A percentile compares a stretch with the other conserved stretches of the same genome.
Evolutionary conservation across 352 stramenopile genomes (phyloP).

Genomic region (Phytophthora hibernalis): DNA sequence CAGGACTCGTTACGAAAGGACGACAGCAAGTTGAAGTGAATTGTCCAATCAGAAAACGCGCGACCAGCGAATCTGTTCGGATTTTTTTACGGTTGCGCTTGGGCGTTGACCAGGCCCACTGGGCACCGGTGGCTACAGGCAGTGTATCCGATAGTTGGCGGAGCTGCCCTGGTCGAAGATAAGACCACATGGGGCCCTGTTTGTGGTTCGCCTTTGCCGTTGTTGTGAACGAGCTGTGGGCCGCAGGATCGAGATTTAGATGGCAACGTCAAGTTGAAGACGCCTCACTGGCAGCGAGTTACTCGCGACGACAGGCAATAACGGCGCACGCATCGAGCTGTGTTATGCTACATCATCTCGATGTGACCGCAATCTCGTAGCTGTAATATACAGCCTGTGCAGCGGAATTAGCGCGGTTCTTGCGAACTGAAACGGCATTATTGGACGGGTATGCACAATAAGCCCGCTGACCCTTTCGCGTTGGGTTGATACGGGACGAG

Average conservation of each 20-base stretch:
- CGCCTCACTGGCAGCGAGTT: slow-evolving; percentile 10
- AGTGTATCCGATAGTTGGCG: neutral
- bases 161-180: neutral
- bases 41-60: slow-evolving; percentile 15
- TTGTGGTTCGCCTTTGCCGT: slow-evolving; percentile 1
- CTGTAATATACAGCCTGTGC: slow-evolving; percentile 13
- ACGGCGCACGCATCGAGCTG: slow-evolving; percentile 15
- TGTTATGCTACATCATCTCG: slow-evolving; percentile 20
- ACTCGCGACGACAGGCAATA: slow-evolving; percentile 1
- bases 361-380: slow-evolving; percentile 1
- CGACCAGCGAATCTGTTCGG: slow-evolving; percentile 12
- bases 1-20: neutral
- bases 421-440: slow-evolving; percentile 8
- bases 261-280: slow-evolving; percentile 21
- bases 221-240: neutral
- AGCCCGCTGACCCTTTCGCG: slow-evolving; percentile 10
- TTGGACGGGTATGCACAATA: slow-evolving; percentile 32
- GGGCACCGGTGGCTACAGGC: too few relatives aligned
- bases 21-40: slow-evolving; percentile 37
- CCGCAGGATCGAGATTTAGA: slow-evolving; percentile 4
- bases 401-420: neutral
- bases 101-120: too few relatives aligned
- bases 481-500: neutral
- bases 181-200: slow-evolving; percentile 3
- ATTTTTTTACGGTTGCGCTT: too few relatives aligned